A percentile compares a stretch with the other conserved stretches of the same genome.
phyloP scores from a whole-genome alignment of 2,329 filamentous ascomycete genomes.

The Conoideocrella luteorostrata region DNA sequence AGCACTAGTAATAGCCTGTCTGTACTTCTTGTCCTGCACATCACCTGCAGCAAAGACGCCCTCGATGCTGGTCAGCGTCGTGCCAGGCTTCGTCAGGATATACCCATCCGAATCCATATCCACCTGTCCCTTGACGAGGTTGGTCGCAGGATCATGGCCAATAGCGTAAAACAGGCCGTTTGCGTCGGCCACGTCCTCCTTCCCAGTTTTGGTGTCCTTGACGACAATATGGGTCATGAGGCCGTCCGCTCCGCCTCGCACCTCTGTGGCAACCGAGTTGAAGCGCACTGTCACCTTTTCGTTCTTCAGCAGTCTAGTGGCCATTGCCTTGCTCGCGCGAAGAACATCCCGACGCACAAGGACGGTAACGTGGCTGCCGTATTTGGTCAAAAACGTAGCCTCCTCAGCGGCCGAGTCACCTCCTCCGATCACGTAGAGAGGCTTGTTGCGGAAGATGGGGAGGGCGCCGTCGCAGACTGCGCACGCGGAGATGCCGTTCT shows the following conservation, averaged over 20 bases:
- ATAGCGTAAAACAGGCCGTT: constrained; percentile 97
- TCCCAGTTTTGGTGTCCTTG: constrained; percentile 69
- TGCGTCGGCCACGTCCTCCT: constrained; percentile 77
- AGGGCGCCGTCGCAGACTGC: constrained; percentile 96
- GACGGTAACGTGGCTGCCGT: constrained; percentile 90
- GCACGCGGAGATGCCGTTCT: constrained; percentile 91
- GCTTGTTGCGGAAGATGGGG: constrained; percentile 96
- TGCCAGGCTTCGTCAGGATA: constrained; percentile 81
- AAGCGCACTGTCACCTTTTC: constrained; percentile 88
- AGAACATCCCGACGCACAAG: constrained; percentile 83
- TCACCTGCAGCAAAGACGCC: constrained; percentile 96
- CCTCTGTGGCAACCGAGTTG: constrained; percentile 74
- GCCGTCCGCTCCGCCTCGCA: constrained; percentile 77
- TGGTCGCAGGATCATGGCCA: constrained; percentile 88
- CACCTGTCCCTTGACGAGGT: constrained; percentile 85
- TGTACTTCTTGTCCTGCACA: constrained; percentile 97
- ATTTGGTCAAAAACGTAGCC: constrained; percentile 95
- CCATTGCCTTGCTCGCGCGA: constrained; percentile 87
- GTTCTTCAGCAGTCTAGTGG: constrained; percentile 71
- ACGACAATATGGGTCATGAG: constrained; percentile 85
- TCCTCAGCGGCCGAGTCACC: constrained; percentile 97
- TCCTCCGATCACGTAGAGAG: constrained; percentile 89
- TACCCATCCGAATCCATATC: constrained; percentile 88
- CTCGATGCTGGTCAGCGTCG: constrained; percentile 77
- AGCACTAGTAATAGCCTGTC: constrained; percentile 95